These are phyloP conservation scores for Mayamaea pseudoterrestris DNA, from an alignment of 108 stramenopile genomes.

Conservation along the genomic window DNA sequence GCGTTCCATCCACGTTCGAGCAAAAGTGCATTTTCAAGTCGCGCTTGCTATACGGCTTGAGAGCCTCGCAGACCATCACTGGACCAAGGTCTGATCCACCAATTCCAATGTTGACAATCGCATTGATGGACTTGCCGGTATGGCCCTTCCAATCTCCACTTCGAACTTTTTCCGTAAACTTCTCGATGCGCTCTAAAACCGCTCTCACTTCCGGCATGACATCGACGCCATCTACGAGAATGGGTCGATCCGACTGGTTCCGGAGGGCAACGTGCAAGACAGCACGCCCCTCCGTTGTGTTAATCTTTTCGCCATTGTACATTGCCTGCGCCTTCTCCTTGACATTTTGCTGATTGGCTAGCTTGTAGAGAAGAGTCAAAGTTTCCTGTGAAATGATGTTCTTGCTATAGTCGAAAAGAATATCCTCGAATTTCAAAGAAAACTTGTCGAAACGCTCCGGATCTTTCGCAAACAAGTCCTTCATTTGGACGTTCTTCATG, in stretches of 20 bases:
- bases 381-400: slow-evolving; percentile 85
- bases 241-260: slow-evolving; percentile 69
- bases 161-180: slow-evolving; percentile 79
- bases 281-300: slow-evolving; percentile 68
- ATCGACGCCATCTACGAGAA: slow-evolving; percentile 78
- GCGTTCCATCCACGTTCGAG: slow-evolving; percentile 95
- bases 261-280: slow-evolving; percentile 72
- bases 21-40: slow-evolving; percentile 85
- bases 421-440: slow-evolving; percentile 61
- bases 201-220: slow-evolving; percentile 87
- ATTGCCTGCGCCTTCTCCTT: slow-evolving; percentile 72
- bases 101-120: slow-evolving; percentile 93
- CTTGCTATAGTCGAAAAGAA: slow-evolving; percentile 89
- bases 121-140: slow-evolving; percentile 85
- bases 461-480: slow-evolving; percentile 59
- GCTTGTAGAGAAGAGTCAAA: slow-evolving; percentile 72
- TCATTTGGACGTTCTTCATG: slow-evolving; percentile 46
- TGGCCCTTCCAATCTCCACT: slow-evolving; percentile 78
- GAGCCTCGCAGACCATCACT: slow-evolving; percentile 93
- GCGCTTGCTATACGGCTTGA: slow-evolving; percentile 80
- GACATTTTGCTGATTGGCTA: slow-evolving; percentile 72
- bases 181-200: slow-evolving; percentile 71
- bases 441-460: slow-evolving; percentile 53
- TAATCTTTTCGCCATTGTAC: slow-evolving; percentile 85
- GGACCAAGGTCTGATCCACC: slow-evolving; percentile 93